Percentiles rank a stretch among this genome's conserved stretches.
Conservation (phyloP, 2,329 filamentous ascomycete genomes). For the Phyllosticta paracitricarpa region DNA sequence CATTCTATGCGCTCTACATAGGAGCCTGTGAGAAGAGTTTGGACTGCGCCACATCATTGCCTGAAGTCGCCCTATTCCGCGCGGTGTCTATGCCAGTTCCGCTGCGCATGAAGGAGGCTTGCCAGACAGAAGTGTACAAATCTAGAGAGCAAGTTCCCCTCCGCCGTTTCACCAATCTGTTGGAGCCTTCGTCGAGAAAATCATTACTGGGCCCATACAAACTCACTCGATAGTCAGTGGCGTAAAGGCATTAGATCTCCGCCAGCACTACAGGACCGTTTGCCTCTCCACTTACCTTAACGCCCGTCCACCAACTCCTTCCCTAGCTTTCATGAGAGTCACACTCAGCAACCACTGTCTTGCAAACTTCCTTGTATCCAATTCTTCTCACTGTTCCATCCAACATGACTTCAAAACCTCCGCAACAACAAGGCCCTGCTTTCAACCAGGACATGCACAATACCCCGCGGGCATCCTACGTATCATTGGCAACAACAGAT, state of each 20-base stretch:
- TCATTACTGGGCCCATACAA: neutral
- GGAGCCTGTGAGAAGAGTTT: neutral
- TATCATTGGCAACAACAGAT: neutral
- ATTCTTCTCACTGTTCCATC: neutral
- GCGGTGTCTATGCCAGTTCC: neutral
- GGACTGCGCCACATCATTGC: neutral
- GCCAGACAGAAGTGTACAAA: neutral
- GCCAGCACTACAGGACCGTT: neutral
- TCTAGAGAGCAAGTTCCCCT: neutral
- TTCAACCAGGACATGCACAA: neutral
- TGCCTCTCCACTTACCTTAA: neutral
- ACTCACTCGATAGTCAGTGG: neutral
- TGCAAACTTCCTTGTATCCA: neutral
- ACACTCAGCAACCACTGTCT: neutral
- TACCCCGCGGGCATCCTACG: constrained; percentile 3
- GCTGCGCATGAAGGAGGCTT: neutral
- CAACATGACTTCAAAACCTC: neutral
- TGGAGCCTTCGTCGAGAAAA: neutral
- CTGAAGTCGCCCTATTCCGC: neutral
- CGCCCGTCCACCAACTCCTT: neutral
- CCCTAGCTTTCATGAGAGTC: neutral
- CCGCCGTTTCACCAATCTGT: neutral
- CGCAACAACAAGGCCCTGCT: neutral
- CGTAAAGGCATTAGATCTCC: neutral
- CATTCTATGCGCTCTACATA: neutral